Percentiles rank a stretch among this genome's conserved stretches.
Evolutionary conservation across 1,284 basidiomycete genomes (phyloP).

Genomic region (Rhizoctonia solani): DNA sequence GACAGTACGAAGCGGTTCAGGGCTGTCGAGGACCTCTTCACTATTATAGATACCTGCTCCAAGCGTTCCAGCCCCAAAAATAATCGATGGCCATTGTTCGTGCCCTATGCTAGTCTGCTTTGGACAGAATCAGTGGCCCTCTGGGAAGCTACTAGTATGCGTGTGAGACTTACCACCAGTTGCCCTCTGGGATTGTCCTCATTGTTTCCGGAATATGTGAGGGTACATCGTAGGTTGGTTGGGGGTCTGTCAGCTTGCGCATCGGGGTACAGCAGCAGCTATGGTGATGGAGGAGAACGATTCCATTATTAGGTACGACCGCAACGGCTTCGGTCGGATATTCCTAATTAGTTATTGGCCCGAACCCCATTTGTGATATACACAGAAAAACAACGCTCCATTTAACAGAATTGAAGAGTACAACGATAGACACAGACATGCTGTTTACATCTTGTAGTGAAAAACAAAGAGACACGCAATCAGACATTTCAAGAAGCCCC

Average conservation of each 20-base stretch:
- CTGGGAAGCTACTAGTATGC: background rate
- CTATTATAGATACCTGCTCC: conserved; percentile 70
- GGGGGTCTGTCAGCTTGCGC: conserved; percentile 32
- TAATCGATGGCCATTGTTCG: conserved; percentile 54
- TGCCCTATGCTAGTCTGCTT: conserved; percentile 17
- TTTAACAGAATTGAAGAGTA: conserved; percentile 17
- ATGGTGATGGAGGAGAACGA: background rate
- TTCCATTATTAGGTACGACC: background rate
- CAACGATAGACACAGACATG: conserved; percentile 15
- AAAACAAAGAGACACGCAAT: background rate
- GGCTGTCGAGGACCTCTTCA: conserved; percentile 61
- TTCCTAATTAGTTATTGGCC: background rate
- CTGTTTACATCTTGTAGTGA: conserved; percentile 33
- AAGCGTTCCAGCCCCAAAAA: conserved; percentile 74
- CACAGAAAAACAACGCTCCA: background rate
- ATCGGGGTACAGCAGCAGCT: background rate
- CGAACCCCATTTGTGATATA: background rate
- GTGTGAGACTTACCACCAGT: conserved; percentile 51
- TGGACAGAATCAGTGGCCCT: no score
- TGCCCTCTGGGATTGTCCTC: no score
- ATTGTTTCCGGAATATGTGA: conserved; percentile 52
- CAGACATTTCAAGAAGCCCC: conserved; percentile 21
- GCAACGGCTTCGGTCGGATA: background rate
- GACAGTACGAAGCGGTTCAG: conserved; percentile 69
- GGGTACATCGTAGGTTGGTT: conserved; percentile 39